Evolutionary conservation across 73 alveolate genomes (phyloP), one percentile per base, ranked within the genome.

Genomic region (Urostyla sp.): DNA sequence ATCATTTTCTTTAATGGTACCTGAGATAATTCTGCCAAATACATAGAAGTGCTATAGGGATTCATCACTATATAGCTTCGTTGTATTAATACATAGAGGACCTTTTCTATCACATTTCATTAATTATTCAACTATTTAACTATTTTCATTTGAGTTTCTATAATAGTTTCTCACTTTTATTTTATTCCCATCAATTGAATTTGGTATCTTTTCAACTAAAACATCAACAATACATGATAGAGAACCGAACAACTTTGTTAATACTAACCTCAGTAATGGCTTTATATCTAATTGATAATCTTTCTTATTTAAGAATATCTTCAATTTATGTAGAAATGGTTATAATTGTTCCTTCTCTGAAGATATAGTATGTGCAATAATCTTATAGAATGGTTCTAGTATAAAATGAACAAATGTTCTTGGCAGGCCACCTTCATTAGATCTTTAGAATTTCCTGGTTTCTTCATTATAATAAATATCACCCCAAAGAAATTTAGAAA

Each of bases 1-100:
- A 66, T 94, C 91, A 15, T 96, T 97, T 52, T 91, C 82, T 75
- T 83, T 86, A 55, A 98, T 61, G 21, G 98, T 95, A 48, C 99
- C 99, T 15, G 98, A 90, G 82, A 98, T 43, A 24, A 98, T 98
- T 53, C 99, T 90, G 7, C 99, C 99, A 31, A 97, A 89, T 55
- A 94, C 94, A 87, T 97, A 98, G 78, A 98, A 98, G 53, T 95
- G 83, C 53, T 88, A 88, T 69, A 95, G 92, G 34, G 90, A 98
- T 53, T 95, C 91, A 48, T 96, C 87, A 87, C 95, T 98, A 89
- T 94, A 94, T 69, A 91, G 88, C 84, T 97, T 97, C 67, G 91
- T 95, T 54, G 91, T 74, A 66, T 82, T 49, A 0, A 91, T 85
- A 35, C 69, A 80, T 37, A 96, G 87, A 3, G 96, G 96, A 26